Conservation (phyloP, 768 basidiomycete genomes). For the Termitomyces sp. region DNA sequence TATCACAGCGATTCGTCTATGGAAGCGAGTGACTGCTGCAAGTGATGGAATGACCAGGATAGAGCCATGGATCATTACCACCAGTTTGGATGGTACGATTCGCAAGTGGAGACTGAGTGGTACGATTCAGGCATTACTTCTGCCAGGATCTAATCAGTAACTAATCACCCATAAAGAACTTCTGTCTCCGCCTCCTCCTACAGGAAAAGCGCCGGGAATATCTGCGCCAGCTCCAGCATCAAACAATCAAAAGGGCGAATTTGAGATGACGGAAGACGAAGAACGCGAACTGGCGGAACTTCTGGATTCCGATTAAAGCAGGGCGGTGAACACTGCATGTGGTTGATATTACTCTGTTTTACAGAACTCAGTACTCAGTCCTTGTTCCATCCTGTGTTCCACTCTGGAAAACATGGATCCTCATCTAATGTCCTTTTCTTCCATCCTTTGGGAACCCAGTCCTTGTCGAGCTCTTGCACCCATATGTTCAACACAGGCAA, state of each 20-base stretch:
- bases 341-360: neutral
- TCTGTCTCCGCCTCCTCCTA: conserved; percentile 29
- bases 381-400: conserved; percentile 25
- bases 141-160: neutral
- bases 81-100: conserved; percentile 84
- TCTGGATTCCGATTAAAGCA: conserved; percentile 31
- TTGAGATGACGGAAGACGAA: conserved; percentile 80
- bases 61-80: conserved; percentile 81
- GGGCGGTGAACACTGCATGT: neutral
- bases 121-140: conserved; percentile 20
- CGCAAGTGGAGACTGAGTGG: conserved; percentile 80
- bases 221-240: conserved; percentile 6
- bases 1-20: conserved; percentile 70
- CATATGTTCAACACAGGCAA: conserved; percentile 44
- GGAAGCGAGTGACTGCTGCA: conserved; percentile 52
- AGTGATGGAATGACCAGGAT: conserved; percentile 44
- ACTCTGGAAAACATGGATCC: conserved; percentile 49
- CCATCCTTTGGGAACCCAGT: conserved; percentile 45
- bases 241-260: conserved; percentile 16
- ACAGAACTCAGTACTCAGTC: no score
- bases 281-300: conserved; percentile 86
- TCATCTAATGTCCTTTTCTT: conserved; percentile 46
- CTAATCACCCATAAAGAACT: conserved; percentile 29
- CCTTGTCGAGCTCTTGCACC: conserved; percentile 45
- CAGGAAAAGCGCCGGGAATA: conserved; percentile 5